Base-by-base conservation (phyloP, 164 flowering plant species). In the Stephania cephalantha region DNA sequence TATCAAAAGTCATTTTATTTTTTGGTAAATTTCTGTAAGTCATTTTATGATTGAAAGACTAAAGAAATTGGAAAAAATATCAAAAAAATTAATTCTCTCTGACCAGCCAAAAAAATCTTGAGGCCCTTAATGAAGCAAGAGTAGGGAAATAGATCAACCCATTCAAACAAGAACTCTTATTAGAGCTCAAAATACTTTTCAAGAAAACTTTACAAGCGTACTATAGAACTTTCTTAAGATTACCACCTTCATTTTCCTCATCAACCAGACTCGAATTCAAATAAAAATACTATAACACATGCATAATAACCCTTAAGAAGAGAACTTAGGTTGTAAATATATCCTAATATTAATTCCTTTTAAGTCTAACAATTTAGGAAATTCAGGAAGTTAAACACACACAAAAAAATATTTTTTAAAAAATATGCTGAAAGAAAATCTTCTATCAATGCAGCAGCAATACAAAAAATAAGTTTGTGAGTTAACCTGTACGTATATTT, bases 401-500 rank as follows among this genome's bases (percentile, higher is more conserved):
- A n/a, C n/a, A n/a, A n/a, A n/a, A n/a, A n/a, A n/a, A n/a, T n/a
- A n/a, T n/a, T n/a, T n/a, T n/a, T n/a, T n/a, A n/a, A n/a, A n/a
- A n/a, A n/a, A 74, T 15, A 31, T 69, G 31, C 46, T 48, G 15
- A 64, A 17, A 12, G 8, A 46, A 70, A 63, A 70, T 53, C 18
- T 53, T 53, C 12, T 1, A 35, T 4, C 42, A 35, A 35, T 35
- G 42, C 42, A 0, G 6, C 9, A 9, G 22, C 25, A 61, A 5
- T 18, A 61, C 25, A 6, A 58, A 61, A 61, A 61, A 5, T 61
- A 20, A 61, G 22, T n/a, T 61, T n/a, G 22, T 61, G n/a, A 61
- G 8, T 83, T 81, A 82, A 86, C 91, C 81, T 70, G 66, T 61
- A 61, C 20, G 66, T 9, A 7, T 61, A 17, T 61, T 61, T n/a